Evolutionary conservation across 208 protist species (phyloP), one percentile per base, ranked within the genome.

Genomic region (Histomonas meleagridis): DNA sequence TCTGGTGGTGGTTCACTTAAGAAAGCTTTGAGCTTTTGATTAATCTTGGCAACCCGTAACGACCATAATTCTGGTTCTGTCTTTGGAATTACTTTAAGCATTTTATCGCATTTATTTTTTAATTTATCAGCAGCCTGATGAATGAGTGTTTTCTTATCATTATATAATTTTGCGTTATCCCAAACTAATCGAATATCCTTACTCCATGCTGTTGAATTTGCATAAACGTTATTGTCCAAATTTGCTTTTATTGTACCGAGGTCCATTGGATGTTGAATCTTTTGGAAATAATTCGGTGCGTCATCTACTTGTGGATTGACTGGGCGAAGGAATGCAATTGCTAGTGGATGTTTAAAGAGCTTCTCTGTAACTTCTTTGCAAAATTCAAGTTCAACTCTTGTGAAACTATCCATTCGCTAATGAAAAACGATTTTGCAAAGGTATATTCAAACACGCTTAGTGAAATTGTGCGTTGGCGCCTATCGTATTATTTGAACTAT

Each of bases 261-360:
- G 46, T 86, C 76, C 76, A 86, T 86, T 38, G 76, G 76, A 12
- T 55, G 43, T 38, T 26, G 16, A 26, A 86, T 86, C 16, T 40
- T 86, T 55, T 86, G 76, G 26, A 86, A 86, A 86, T 86, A 86
- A 86, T 86, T 46, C 9, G 43, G 43, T 12, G 76, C 76, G 32
- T 46, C 23, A 38, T 86, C 76, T 9, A 86, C 26, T 86, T 86
- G 40, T 32, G 76, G 76, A 55, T 86, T 86, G 7, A 86, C 76
- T 53, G 76, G 76, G n/a, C 76, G 40, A 49, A 51, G 43, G 26
- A 86, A 86, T 2, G 76, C 76, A 5, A 12, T 32, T 53, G 76
- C 23, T 16, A 86, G 43, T 86, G 76, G 76, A 55, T 86, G 76
- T 38, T 18, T 18, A 9, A 51, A 43, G 9, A 86, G 28, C 38